These are phyloP conservation scores for Leucogyrophana mollusca DNA, from an alignment of 768 basidiomycete genomes.

Conservation along the genomic window DNA sequence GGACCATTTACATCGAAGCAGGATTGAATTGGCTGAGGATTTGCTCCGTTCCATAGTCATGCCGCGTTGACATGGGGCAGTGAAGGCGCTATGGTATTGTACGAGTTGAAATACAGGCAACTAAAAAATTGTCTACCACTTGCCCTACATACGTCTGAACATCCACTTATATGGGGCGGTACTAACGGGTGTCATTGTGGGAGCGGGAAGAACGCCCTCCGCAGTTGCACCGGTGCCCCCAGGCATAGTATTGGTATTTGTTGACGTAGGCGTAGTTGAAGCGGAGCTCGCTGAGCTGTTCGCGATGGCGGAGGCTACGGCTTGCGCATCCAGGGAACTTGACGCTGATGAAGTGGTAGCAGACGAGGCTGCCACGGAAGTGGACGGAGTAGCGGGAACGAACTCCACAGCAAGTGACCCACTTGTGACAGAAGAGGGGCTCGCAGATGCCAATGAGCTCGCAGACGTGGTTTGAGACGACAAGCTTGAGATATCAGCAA, in stretches of 20 bases:
- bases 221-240: slow-evolving; percentile 24
- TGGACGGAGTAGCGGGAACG: slow-evolving; percentile 6
- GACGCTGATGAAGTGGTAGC: slow-evolving; percentile 3
- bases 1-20: not conserved
- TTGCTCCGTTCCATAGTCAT: no score
- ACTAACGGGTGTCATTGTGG: slow-evolving; percentile 3
- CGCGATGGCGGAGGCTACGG: slow-evolving; percentile 19
- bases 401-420: slow-evolving; percentile 22
- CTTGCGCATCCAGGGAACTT: slow-evolving; percentile 11
- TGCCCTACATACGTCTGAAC: slow-evolving; percentile 22
- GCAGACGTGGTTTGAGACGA: slow-evolving; percentile 1
- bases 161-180: slow-evolving; percentile 39
- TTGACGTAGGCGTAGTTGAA: not conserved
- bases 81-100: no score
- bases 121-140: no score
- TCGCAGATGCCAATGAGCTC: slow-evolving; percentile 1
- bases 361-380: not conserved
- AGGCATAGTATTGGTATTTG: slow-evolving; percentile 1
- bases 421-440: not conserved
- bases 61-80: no score
- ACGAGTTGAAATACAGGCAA: no score
- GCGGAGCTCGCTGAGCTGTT: not conserved
- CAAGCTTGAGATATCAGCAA: not conserved
- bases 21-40: not conserved
- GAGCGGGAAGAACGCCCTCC: not conserved